Evolutionary conservation across 139 green algal species (phyloP).

Genomic region (Chlamydomonas sp.): DNA sequence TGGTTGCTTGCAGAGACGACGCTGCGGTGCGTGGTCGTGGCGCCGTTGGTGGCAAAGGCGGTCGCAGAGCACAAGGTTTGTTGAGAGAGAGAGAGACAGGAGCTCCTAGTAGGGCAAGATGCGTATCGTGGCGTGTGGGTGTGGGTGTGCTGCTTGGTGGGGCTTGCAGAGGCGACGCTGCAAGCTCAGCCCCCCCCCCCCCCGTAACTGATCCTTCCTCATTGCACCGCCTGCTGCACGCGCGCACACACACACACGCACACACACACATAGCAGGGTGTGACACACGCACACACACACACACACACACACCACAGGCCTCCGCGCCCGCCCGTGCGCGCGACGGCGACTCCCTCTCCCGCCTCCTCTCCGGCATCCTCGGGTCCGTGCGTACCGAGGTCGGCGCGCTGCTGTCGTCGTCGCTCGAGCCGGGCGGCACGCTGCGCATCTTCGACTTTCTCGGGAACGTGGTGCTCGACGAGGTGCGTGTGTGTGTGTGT

Average conservation of each 20-base stretch:
- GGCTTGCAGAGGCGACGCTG: too few relatives aligned
- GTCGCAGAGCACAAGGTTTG: constrained; percentile 27
- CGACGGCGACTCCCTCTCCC: constrained; percentile 10
- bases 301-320: not conserved
- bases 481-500: too few relatives aligned
- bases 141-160: too few relatives aligned
- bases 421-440: constrained; percentile 27
- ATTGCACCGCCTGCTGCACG: too few relatives aligned
- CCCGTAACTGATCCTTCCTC: too few relatives aligned
- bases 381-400: constrained; percentile 1
- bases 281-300: too few relatives aligned
- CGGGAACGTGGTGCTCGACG: constrained; percentile 60
- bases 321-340: not conserved
- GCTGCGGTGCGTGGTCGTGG: constrained; percentile 54
- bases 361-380: constrained; percentile 29
- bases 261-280: too few relatives aligned
- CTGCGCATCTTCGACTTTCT: constrained; percentile 74
- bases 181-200: too few relatives aligned
- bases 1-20: constrained; percentile 52
- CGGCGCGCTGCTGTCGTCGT: constrained; percentile 28
- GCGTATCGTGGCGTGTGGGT: too few relatives aligned
- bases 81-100: too few relatives aligned
- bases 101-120: too few relatives aligned
- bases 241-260: too few relatives aligned
- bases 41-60: constrained; percentile 49